phyloP scores from a whole-genome alignment of 176 grass and related monocot genomes.

The Themeda triandra region DNA sequence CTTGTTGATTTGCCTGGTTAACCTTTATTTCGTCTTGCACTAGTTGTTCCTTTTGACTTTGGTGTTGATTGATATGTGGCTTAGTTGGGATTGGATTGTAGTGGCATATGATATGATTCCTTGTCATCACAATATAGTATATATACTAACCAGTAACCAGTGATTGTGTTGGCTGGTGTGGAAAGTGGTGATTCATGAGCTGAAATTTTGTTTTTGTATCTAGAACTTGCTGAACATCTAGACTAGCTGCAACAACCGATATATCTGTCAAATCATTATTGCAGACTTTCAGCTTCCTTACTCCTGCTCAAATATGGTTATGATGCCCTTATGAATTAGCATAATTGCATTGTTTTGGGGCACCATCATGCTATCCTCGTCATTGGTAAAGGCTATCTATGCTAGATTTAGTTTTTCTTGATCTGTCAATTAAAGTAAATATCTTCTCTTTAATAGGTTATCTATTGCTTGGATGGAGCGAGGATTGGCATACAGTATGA shows the following conservation, averaged over 20 bases:
- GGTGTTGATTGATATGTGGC: neutral
- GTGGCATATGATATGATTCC: neutral
- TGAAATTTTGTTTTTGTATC: constrained; percentile 3
- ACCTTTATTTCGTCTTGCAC: neutral
- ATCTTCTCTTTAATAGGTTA: constrained; percentile 51
- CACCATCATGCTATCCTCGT: constrained; percentile 11
- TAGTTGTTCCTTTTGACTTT: neutral
- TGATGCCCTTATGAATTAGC: neutral
- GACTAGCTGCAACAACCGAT: neutral
- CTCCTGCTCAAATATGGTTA: neutral
- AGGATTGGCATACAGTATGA: constrained; percentile 97
- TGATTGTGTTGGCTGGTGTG: neutral
- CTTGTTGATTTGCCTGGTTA: neutral
- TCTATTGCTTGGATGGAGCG: constrained; percentile 83
- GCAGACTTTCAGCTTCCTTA: neutral
- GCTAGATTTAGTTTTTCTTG: constrained; percentile 14
- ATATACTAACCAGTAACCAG: neutral
- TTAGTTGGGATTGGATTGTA: neutral
- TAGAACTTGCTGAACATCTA: neutral
- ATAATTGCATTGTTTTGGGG: neutral
- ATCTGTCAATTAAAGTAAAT: constrained; percentile 14
- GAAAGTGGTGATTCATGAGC: neutral
- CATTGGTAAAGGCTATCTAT: neutral
- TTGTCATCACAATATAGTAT: neutral
- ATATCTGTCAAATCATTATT: neutral